Conservation (phyloP, 331 rosid species). For the Stylosanthes scabra region DNA sequence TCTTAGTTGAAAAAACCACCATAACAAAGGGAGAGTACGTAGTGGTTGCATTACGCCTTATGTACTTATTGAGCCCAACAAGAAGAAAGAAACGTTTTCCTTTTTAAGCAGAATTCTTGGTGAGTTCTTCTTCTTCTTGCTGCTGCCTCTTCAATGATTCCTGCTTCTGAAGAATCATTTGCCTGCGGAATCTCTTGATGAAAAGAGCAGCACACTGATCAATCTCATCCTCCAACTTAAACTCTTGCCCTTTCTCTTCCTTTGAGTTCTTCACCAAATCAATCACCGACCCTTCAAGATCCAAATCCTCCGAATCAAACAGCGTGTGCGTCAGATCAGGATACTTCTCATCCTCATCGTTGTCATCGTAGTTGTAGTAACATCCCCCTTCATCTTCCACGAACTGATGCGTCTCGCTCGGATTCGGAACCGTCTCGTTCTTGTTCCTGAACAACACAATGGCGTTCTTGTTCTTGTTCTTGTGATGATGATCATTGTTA, state of each 20-base stretch:
- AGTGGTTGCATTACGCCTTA: not conserved
- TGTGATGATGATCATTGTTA: not conserved
- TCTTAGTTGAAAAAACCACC: slow-evolving; percentile 14
- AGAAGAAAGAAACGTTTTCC: not conserved
- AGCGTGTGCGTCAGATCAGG: slow-evolving; percentile 58
- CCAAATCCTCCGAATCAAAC: slow-evolving; percentile 47
- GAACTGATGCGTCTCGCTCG: slow-evolving; percentile 25
- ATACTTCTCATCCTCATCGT: slow-evolving; percentile 40
- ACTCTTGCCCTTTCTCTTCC: slow-evolving; percentile 66
- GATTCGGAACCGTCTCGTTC: slow-evolving; percentile 41
- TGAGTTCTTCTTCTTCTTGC: slow-evolving; percentile 30
- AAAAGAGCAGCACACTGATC: slow-evolving; percentile 69
- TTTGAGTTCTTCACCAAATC: slow-evolving; percentile 67
- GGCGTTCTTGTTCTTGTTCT: slow-evolving; percentile 30
- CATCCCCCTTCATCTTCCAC: slow-evolving; percentile 20
- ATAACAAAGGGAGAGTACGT: slow-evolving; percentile 35
- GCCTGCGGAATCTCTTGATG: slow-evolving; percentile 56
- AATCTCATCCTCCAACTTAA: slow-evolving; percentile 68
- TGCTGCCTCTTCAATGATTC: slow-evolving; percentile 49
- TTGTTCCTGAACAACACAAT: slow-evolving; percentile 35
- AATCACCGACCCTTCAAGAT: slow-evolving; percentile 52
- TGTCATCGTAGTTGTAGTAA: slow-evolving; percentile 2
- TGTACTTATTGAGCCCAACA: slow-evolving; percentile 28
- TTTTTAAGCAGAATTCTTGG: no score
- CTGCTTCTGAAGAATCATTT: slow-evolving; percentile 65